phyloP scores from a whole-genome alignment of 768 basidiomycete species.

The Crucibulum laeve region DNA sequence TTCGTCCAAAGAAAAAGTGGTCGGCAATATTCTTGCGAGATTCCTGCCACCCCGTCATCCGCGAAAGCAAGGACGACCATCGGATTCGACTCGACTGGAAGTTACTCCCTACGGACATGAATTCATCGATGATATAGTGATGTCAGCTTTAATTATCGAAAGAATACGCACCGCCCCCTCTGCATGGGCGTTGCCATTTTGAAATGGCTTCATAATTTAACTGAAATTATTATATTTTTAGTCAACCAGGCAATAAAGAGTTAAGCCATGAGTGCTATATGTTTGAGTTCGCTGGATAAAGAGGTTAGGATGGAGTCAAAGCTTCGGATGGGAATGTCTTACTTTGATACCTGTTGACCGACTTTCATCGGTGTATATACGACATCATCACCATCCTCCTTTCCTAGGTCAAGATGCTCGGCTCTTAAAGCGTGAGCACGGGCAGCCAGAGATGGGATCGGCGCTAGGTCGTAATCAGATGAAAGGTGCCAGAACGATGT shows the following conservation, averaged over 20 bases:
- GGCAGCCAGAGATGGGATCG: slow-evolving; percentile 50
- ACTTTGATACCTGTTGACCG: slow-evolving; percentile 86
- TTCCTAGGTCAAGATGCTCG: slow-evolving; percentile 30
- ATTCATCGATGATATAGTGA: slow-evolving; percentile 35
- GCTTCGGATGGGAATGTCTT: slow-evolving; percentile 16
- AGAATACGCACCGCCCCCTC: slow-evolving; percentile 34
- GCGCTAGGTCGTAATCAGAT: slow-evolving; percentile 74
- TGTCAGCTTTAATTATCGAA: slow-evolving; percentile 36
- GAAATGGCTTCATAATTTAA: slow-evolving; percentile 4
- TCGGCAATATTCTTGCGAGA: slow-evolving; percentile 28
- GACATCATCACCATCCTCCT: slow-evolving; percentile 35
- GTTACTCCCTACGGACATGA: slow-evolving; percentile 35
- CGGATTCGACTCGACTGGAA: slow-evolving; percentile 29
- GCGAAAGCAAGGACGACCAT: slow-evolving; percentile 28
- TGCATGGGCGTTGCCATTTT: slow-evolving; percentile 10
- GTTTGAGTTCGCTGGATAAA: slow-evolving; percentile 62
- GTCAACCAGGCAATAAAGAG: slow-evolving; percentile 4
- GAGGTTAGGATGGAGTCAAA: background rate
- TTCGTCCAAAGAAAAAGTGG: slow-evolving; percentile 30
- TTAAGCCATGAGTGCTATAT: slow-evolving; percentile 78
- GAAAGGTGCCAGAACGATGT: slow-evolving; percentile 96
- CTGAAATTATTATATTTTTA: background rate
- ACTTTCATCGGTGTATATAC: slow-evolving; percentile 77
- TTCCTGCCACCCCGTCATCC: slow-evolving; percentile 30
- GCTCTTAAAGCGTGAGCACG: slow-evolving; percentile 43